Percentiles rank a stretch among this genome's conserved stretches.
Evolutionary conservation across 1,139 yeast species (phyloP).

Genomic region (Geotrichum bryndzae): DNA sequence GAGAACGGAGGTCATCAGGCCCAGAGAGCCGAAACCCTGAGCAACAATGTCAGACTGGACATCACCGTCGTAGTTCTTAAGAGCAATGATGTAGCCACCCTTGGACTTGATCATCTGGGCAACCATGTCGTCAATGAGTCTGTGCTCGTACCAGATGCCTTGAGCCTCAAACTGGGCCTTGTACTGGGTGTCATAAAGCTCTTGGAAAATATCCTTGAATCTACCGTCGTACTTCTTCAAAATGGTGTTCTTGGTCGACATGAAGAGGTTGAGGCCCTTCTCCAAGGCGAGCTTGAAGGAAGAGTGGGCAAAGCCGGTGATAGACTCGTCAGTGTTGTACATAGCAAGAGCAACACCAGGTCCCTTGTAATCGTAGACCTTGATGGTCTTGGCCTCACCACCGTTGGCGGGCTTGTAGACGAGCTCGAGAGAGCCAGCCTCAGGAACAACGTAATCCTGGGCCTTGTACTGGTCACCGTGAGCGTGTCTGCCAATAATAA

Average conservation of each 20-base stretch:
- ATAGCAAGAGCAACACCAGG: constrained; percentile 87
- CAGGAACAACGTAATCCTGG: constrained; percentile 71
- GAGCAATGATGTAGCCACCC: constrained; percentile 91
- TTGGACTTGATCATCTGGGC: constrained; percentile 95
- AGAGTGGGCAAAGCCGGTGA: constrained; percentile 82
- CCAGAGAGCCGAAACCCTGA: constrained; percentile 94
- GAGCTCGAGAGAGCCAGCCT: constrained; percentile 72
- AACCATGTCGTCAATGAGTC: constrained; percentile 96
- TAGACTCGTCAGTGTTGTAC: constrained; percentile 94
- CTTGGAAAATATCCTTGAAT: constrained; percentile 88
- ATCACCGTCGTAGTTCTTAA: constrained; percentile 97
- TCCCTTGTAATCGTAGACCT: constrained; percentile 66
- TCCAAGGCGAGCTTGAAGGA: constrained; percentile 83
- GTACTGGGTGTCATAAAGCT: constrained; percentile 65
- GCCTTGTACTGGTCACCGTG: constrained; percentile 97
- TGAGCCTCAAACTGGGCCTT: constrained; percentile 62
- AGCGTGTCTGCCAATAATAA: constrained; percentile 94
- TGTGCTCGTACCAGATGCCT: constrained; percentile 93
- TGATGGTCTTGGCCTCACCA: constrained; percentile 50
- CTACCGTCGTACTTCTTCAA: constrained; percentile 90
- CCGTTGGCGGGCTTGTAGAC: constrained; percentile 68
- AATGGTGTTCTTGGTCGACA: constrained; percentile 91
- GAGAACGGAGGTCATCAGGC: constrained; percentile 91
- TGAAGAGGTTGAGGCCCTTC: constrained; percentile 70
- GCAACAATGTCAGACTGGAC: constrained; percentile 96